phyloP scores from a whole-genome alignment of 148 eudicot genomes.

The Tetragonia tetragonoides region DNA sequence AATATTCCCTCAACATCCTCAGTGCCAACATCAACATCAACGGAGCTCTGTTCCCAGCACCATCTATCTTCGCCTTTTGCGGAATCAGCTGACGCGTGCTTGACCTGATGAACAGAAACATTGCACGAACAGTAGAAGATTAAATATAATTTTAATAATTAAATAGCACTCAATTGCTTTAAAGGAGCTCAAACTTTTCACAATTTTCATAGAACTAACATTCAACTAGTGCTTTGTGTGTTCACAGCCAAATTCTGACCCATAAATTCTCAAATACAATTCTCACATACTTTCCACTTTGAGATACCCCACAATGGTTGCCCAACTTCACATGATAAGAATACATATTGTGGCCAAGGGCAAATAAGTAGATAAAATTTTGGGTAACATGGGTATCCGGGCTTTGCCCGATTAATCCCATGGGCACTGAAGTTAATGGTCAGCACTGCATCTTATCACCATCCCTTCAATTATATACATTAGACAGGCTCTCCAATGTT shows the following conservation, averaged over 20 bases:
- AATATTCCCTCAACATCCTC: constrained; percentile 71
- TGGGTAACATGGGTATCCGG: too few relatives aligned
- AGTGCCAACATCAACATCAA: constrained; percentile 67
- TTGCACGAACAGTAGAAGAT: background rate
- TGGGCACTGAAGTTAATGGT: too few relatives aligned
- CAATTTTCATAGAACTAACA: background rate
- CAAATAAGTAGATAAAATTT: too few relatives aligned
- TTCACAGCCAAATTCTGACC: constrained; percentile 4
- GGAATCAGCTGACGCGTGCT: constrained; percentile 46
- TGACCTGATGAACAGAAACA: constrained; percentile 46
- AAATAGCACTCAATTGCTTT: background rate
- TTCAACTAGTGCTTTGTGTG: background rate
- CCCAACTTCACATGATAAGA: too few relatives aligned
- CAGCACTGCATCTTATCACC: too few relatives aligned
- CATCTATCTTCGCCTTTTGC: constrained; percentile 59
- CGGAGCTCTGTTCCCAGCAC: constrained; percentile 85
- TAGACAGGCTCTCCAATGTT: too few relatives aligned
- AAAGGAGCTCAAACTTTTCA: background rate
- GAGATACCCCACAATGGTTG: too few relatives aligned
- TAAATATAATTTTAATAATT: background rate
- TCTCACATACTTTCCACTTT: too few relatives aligned
- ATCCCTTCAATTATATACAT: too few relatives aligned
- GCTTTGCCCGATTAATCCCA: too few relatives aligned
- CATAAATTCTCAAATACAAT: background rate
- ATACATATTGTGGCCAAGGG: too few relatives aligned